Evolutionary conservation across 1,284 basidiomycete species (phyloP).

Genomic region (Amylostereum areolatum): DNA sequence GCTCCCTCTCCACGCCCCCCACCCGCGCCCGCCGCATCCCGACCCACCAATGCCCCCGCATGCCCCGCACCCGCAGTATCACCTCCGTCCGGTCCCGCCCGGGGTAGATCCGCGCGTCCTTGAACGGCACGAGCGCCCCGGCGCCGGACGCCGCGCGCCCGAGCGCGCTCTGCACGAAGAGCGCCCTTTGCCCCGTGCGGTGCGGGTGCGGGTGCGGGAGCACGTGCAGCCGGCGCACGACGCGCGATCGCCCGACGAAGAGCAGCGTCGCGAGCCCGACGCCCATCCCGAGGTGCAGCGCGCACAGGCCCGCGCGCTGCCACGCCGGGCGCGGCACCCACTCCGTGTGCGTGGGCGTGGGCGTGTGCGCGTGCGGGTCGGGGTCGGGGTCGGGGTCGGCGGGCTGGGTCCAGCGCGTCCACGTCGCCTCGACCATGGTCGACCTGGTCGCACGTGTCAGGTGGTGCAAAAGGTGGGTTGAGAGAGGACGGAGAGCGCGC

Average conservation of each 20-base stretch:
- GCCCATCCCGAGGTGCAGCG: slow-evolving; percentile 26
- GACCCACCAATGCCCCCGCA: slow-evolving; percentile 36
- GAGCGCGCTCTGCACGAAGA: slow-evolving; percentile 36
- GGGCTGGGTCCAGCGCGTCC: slow-evolving; percentile 31
- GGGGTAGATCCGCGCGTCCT: slow-evolving; percentile 24
- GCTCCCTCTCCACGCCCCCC: slow-evolving; percentile 22
- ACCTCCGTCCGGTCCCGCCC: slow-evolving; percentile 32
- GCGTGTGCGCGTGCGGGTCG: slow-evolving; percentile 2
- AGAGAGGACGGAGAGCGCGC: slow-evolving; percentile 9
- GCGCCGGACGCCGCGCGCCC: slow-evolving; percentile 28
- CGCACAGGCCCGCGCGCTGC: slow-evolving; percentile 28
- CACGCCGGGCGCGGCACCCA: slow-evolving; percentile 29
- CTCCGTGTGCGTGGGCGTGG: too few relatives aligned
- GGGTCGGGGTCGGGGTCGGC: too few relatives aligned
- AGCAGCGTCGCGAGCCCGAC: slow-evolving; percentile 26
- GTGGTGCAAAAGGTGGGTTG: background rate
- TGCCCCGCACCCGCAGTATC: slow-evolving; percentile 29
- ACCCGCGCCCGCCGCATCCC: slow-evolving; percentile 28
- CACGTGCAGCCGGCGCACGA: slow-evolving; percentile 30
- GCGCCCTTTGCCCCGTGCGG: slow-evolving; percentile 5
- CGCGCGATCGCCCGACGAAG: slow-evolving; percentile 28
- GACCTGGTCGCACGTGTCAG: slow-evolving; percentile 15
- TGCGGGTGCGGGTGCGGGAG: slow-evolving; percentile 20
- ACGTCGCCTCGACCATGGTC: slow-evolving; percentile 29
- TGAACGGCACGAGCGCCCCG: slow-evolving; percentile 27